phyloP scores from a whole-genome alignment of 108 stramenopile species.

The Nitzschia sp. region DNA sequence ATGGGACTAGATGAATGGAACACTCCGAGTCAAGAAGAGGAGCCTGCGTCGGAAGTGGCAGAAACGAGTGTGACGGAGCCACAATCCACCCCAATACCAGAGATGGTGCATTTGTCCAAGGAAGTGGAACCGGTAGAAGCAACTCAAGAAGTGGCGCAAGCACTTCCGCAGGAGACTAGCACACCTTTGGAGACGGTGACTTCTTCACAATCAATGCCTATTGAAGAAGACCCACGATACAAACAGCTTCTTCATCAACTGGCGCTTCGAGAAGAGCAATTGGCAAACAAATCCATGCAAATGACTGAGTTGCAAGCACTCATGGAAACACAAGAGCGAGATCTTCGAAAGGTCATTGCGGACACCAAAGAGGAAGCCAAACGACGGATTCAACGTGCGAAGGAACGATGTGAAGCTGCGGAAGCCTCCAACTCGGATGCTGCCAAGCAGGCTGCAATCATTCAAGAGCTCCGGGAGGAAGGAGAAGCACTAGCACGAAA shows the following conservation, averaged over 20 bases:
- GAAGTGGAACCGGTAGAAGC: neutral
- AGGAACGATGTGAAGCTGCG: conserved; percentile 70
- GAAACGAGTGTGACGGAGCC: no score
- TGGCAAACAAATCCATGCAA: conserved; percentile 64
- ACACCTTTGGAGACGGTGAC: neutral
- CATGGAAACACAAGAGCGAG: conserved; percentile 53
- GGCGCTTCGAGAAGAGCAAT: conserved; percentile 60
- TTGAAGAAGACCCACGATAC: conserved; percentile 36
- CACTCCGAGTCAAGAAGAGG: neutral
- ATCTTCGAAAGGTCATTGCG: conserved; percentile 43
- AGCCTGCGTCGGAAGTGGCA: no score
- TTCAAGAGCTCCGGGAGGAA: conserved; percentile 64
- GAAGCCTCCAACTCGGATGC: conserved; percentile 42
- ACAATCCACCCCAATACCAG: no score
- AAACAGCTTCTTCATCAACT: conserved; percentile 22
- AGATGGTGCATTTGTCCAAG: neutral
- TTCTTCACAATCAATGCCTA: neutral
- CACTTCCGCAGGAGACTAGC: neutral
- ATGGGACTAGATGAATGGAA: neutral
- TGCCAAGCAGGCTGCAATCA: conserved; percentile 55
- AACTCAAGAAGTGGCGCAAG: neutral
- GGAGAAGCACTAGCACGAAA: conserved; percentile 72
- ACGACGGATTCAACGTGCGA: conserved; percentile 57
- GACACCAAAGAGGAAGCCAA: conserved; percentile 85
- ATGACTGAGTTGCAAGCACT: conserved; percentile 51